Percentiles rank a stretch among this genome's conserved stretches.
Conservation (phyloP, 2,329 filamentous ascomycete genomes). For the Neopestalotiopsis clavispora region DNA sequence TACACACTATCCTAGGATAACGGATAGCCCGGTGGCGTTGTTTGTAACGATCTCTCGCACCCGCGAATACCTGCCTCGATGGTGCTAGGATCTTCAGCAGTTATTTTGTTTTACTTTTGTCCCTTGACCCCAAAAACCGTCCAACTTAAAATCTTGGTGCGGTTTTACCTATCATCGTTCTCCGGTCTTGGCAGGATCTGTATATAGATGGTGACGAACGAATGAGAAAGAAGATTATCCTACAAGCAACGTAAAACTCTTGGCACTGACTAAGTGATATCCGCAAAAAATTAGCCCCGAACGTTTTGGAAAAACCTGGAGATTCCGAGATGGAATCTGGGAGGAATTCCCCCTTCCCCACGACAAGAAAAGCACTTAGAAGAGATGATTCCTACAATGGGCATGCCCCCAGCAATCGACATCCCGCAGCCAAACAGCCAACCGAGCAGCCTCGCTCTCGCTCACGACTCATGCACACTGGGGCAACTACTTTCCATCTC, state of each 20-base stretch:
- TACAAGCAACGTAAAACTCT: neutral
- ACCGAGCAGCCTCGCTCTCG: neutral
- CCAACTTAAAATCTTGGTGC: neutral
- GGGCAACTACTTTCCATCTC: neutral
- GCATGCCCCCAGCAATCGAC: neutral
- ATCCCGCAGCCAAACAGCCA: neutral
- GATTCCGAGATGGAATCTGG: neutral
- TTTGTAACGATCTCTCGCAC: neutral
- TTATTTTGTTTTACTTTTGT: neutral
- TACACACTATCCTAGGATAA: neutral
- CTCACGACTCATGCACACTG: neutral
- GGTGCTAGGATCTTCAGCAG: neutral
- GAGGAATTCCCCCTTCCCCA: neutral
- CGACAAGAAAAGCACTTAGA: neutral
- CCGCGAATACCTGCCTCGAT: neutral
- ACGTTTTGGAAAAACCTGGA: neutral
- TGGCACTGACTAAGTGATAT: neutral
- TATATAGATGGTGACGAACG: neutral
- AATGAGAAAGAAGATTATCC: conserved; percentile 1
- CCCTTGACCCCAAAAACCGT: neutral
- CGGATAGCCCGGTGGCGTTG: conserved; percentile 8
- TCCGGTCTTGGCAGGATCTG: neutral
- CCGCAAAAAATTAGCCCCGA: neutral
- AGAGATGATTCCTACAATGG: neutral
- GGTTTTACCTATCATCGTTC: neutral